Base-by-base conservation (phyloP, 2,329 filamentous ascomycete genomes). In the Lachnellula willkommii region DNA sequence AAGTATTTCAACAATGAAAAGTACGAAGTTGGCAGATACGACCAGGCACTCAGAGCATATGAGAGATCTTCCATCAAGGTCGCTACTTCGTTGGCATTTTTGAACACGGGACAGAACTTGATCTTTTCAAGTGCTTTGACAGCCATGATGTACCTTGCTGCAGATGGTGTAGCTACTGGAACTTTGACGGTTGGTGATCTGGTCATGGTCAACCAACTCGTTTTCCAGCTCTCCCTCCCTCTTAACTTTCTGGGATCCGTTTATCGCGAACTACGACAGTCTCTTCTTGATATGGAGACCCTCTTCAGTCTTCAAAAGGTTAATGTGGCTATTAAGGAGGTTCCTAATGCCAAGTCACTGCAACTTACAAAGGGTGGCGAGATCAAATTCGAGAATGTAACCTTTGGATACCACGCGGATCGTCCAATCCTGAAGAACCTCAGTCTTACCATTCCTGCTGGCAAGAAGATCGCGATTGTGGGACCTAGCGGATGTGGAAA, bases 1-100 rank as follows among this genome's bases (percentile, higher is more conserved):
- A 99, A 99, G 74, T 96, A 97, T 75, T 99, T 97, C 76, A 99
- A 99, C 77, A 99, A 99, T 68, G 95, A 99, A 69, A 90, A 88
- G 63, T 97, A 91, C 63, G 94, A 99, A 74, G 90, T 96, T 45
- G 81, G 82, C 35, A 84, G 94, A 43, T 99, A 99, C 71, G 92
- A 97, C 72, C 83, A 86, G 65, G 91, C 94, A 0, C 77, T 99
- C 24, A 81, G 85, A 62, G 81, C 87, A 57, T 99, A 99, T 71
- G 90, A 99, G 71, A 88, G 88, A 70, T 92, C 91, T 56, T 96
- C 91, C 15, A 97, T 99, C 77, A 97, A 97, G 70, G 89, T 99
- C 36, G 90, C 90, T 9, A 99, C 94, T 0, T 97, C 93, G 3
- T 76, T 99, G 43, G 89, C 94, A 1, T 86, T 96, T 53, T 82